Evolutionary conservation across 345 rosid genomes (phyloP).

Genomic region (Arabidopsis thaliana): DNA sequence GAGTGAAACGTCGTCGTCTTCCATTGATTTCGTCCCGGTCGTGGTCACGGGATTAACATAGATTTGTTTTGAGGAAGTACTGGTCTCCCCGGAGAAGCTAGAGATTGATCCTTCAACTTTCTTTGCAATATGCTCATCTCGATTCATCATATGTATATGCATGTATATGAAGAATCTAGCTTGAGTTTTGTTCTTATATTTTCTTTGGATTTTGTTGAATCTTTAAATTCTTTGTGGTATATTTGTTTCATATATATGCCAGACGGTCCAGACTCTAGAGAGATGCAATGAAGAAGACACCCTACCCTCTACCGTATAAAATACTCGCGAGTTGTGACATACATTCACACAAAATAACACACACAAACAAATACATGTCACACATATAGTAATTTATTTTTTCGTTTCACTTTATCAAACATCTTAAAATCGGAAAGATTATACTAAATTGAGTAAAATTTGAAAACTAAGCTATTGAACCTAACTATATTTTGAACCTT

Average conservation of each 20-base stretch:
- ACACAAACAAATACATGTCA: constrained; percentile 4
- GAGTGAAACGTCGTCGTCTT: constrained; percentile 34
- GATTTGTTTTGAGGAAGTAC: constrained; percentile 37
- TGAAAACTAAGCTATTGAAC: neutral
- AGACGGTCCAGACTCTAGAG: neutral
- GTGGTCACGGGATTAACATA: constrained; percentile 2
- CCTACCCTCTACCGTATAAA: constrained; percentile 31
- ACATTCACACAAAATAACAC: neutral
- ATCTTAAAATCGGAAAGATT: neutral
- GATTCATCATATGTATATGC: constrained; percentile 40
- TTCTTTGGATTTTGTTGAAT: neutral
- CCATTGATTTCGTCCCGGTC: constrained; percentile 30
- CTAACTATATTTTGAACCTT: neutral
- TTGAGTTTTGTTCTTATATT: constrained; percentile 4
- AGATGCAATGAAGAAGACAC: constrained; percentile 35
- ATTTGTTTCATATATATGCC: constrained; percentile 26
- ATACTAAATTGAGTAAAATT: neutral
- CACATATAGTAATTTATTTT: neutral
- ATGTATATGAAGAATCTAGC: constrained; percentile 17
- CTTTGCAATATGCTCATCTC: constrained; percentile 35
- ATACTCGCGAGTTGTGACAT: constrained; percentile 29
- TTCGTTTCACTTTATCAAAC: neutral
- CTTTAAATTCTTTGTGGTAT: constrained; percentile 7
- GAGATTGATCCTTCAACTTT: constrained; percentile 38
- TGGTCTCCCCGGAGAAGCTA: constrained; percentile 31